Base-by-base conservation (phyloP, 148 eudicot species). In the Rhododendron ferrugineum region DNA sequence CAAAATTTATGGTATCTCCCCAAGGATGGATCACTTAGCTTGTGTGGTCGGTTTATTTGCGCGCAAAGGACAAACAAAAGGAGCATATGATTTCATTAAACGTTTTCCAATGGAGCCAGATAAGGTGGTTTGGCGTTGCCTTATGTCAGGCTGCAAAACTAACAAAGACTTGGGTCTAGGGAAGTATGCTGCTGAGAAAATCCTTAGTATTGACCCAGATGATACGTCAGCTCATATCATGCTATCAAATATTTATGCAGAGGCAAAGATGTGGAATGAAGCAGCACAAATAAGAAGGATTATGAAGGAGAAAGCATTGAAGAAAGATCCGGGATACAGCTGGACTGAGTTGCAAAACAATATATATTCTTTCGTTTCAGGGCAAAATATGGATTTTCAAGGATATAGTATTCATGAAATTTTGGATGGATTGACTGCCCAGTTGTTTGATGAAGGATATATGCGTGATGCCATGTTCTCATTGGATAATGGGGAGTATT, bases 91-190 rank as follows among this genome's bases (percentile, higher is more conserved):
- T 66, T 88, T 90, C 82, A 85, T 90, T 42, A 60, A 13, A 40
- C 56, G 47, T 50, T 87, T 49, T 85, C 82, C 78, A 26, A 36
- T 64, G 32, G 81, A 82, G 30, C 86, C 89, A 11, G 88, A 83
- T 84, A 90, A 87, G 80, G 92, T 90, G 40, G 92, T 88, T 54
- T 90, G 92, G 92, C 86, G 92, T 37, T 85, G 89, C 84, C 90
- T 90, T 76, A 82, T 90, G 80, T 90, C 90, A 20, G 88, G 92
- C 11, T 90, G 92, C 83, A 87, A 78, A 87, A 72, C 66, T 56
- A 86, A 87, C 70, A 86, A 79, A 74, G 87, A 90, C 83, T 58
- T 90, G 64, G 87, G 50, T 32, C 8, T 90, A 52, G 92, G 88
- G 14, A 76, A 36, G 84, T 83, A 77, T 85, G 90, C 90, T 84